Conservation (phyloP, 176 grass and related monocot species). For the Dendrocalamus sinicus region DNA sequence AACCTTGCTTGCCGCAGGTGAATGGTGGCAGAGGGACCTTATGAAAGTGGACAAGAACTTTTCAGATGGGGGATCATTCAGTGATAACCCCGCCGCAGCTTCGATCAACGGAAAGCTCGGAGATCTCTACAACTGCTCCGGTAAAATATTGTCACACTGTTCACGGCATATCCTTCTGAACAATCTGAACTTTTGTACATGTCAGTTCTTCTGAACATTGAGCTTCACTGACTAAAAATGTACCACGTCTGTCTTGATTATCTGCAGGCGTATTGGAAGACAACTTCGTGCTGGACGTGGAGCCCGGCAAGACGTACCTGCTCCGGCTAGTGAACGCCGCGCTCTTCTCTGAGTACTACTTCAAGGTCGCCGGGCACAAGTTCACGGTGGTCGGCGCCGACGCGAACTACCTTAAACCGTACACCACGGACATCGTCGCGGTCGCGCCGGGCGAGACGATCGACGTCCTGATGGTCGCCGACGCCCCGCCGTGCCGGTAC, state of each 20-base stretch:
- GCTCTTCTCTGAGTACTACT: constrained; percentile 19
- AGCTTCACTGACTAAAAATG: too few relatives aligned
- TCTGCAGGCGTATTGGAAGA: not conserved
- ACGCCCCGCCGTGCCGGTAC: constrained; percentile 2
- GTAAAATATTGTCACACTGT: not conserved
- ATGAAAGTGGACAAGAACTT: not conserved
- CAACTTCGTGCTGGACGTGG: not conserved
- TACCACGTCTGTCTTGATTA: too few relatives aligned
- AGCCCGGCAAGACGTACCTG: not conserved
- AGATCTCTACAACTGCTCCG: constrained; percentile 25
- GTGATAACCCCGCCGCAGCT: not conserved
- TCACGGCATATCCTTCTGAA: not conserved
- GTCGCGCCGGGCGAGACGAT: constrained; percentile 28
- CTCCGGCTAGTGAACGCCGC: not conserved
- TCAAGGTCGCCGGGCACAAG: constrained; percentile 14
- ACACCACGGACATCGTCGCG: constrained; percentile 20
- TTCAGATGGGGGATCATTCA: not conserved
- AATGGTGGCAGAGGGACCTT: not conserved
- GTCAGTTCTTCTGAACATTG: not conserved
- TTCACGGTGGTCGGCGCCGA: not conserved
- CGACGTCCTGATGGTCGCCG: constrained; percentile 28
- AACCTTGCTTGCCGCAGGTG: not conserved
- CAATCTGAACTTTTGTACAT: not conserved
- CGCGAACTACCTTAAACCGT: constrained; percentile 18
- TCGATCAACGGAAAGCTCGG: constrained; percentile 31